Percentiles rank a stretch among this genome's conserved stretches.
These are phyloP conservation scores for Parathielavia hyrcaniae DNA, from an alignment of 495 filamentous ascomycete genomes.

Conservation along the genomic window DNA sequence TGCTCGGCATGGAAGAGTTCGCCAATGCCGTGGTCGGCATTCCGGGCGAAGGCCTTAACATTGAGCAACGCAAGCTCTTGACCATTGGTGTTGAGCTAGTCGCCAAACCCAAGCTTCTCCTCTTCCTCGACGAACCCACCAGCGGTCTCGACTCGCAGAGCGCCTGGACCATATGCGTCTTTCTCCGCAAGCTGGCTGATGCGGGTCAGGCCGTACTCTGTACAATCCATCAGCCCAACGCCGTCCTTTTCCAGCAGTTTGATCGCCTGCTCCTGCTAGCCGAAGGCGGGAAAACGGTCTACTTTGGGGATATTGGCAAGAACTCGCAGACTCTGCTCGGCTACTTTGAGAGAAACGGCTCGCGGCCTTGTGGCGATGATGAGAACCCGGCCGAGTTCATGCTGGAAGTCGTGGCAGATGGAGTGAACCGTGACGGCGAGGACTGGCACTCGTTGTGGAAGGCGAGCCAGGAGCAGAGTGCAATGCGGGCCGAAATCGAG, in stretches of 20 bases:
- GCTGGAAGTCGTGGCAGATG: conserved; percentile 72
- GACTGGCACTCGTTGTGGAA: conserved; percentile 80
- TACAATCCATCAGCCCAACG: conserved; percentile 74
- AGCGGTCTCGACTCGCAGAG: conserved; percentile 79
- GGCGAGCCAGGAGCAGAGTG: conserved; percentile 54
- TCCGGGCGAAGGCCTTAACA: conserved; percentile 55
- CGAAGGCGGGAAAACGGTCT: too few species aligned
- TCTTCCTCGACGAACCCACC: conserved; percentile 75
- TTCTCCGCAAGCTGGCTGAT: conserved; percentile 76
- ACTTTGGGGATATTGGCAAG: conserved; percentile 54
- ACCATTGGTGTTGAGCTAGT: conserved; percentile 92
- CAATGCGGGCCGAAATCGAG: conserved; percentile 53
- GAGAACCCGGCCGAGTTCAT: conserved; percentile 83
- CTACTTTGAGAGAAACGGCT: conserved; percentile 60
- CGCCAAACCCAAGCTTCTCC: conserved; percentile 70
- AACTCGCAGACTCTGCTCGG: conserved; percentile 36
- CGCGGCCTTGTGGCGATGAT: conserved; percentile 56
- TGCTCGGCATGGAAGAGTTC: conserved; percentile 75
- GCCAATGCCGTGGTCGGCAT: conserved; percentile 79
- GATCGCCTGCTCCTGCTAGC: conserved; percentile 63
- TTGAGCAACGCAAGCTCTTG: conserved; percentile 54
- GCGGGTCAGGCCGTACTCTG: conserved; percentile 67
- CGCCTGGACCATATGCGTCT: conserved; percentile 74
- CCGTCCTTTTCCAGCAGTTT: conserved; percentile 67
- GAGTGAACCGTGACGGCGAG: conserved; percentile 45